Conservation (phyloP, 148 eudicot genomes). For the Agrostemma githago region DNA sequence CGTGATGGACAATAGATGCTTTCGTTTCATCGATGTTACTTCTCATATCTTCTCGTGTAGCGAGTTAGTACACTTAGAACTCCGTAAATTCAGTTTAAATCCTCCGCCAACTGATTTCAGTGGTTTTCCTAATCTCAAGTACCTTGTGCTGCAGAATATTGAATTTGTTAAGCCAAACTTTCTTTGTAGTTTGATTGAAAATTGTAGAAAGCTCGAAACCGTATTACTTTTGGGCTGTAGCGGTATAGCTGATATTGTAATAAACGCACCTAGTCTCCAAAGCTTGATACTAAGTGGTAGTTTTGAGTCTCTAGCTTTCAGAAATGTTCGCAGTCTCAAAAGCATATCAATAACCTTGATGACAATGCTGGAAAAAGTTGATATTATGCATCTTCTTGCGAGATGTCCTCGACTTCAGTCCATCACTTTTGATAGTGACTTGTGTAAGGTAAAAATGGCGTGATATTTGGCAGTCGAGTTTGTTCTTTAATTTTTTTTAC, state of each 20-base stretch:
- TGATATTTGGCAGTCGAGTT: neutral
- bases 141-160: neutral
- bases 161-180: neutral
- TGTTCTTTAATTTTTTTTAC: neutral
- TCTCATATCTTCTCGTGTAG: slow-evolving; percentile 3
- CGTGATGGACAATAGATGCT: neutral
- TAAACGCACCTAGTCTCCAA: neutral
- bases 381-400: neutral
- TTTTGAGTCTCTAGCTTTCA: neutral
- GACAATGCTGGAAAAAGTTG: neutral
- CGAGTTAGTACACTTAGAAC: neutral
- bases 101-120: neutral
- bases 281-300: neutral
- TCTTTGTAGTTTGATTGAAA: neutral
- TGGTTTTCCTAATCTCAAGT: neutral
- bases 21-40: neutral
- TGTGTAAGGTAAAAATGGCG: neutral
- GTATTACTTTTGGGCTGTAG: neutral
- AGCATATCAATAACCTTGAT: neutral
- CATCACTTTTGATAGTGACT: neutral
- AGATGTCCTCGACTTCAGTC: neutral
- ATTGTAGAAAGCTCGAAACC: neutral
- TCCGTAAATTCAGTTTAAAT: neutral
- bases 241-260: neutral
- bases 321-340: neutral